Evolutionary conservation across 495 filamentous ascomycete genomes (phyloP).

Genomic region (Tuber aestivum): DNA sequence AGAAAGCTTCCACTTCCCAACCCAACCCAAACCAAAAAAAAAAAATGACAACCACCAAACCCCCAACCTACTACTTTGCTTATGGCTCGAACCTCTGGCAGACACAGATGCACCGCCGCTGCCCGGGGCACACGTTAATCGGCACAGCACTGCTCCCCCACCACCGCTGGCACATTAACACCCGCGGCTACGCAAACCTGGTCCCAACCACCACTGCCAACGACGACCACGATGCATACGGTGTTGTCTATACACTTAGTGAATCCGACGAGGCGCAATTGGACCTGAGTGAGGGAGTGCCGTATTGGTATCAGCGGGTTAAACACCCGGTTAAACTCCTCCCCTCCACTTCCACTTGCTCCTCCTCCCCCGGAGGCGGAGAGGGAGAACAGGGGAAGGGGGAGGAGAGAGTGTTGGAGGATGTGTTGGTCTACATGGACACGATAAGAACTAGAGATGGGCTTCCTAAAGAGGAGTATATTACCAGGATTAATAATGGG

Average conservation of each 20-base stretch:
- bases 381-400: conserved; percentile 14
- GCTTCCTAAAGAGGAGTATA: conserved; percentile 57
- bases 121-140: conserved; percentile 49
- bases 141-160: conserved; percentile 49
- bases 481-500: conserved; percentile 62
- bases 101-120: conserved; percentile 60
- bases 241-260: conserved; percentile 52
- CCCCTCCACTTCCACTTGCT: conserved; percentile 17
- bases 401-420: conserved; percentile 32
- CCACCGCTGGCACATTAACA: conserved; percentile 63
- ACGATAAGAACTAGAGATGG: conserved; percentile 44
- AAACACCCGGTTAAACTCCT: conserved; percentile 13
- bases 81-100: conserved; percentile 69
- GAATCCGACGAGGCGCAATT: conserved; percentile 48
- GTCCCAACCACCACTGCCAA: conserved; percentile 44
- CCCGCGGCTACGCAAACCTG: conserved; percentile 65
- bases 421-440: conserved; percentile 56
- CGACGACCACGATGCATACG: conserved; percentile 45
- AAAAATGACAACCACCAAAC: not conserved
- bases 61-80: conserved; percentile 56
- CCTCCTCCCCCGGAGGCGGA: conserved; percentile 5
- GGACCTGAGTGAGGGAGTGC: conserved; percentile 57
- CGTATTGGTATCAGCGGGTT: conserved; percentile 49
- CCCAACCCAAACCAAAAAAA: not conserved
- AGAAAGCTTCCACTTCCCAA: not conserved